Percentiles rank a stretch among this genome's conserved stretches.
Conservation (phyloP, 306 rosid species). For the Vigna hirtella region DNA sequence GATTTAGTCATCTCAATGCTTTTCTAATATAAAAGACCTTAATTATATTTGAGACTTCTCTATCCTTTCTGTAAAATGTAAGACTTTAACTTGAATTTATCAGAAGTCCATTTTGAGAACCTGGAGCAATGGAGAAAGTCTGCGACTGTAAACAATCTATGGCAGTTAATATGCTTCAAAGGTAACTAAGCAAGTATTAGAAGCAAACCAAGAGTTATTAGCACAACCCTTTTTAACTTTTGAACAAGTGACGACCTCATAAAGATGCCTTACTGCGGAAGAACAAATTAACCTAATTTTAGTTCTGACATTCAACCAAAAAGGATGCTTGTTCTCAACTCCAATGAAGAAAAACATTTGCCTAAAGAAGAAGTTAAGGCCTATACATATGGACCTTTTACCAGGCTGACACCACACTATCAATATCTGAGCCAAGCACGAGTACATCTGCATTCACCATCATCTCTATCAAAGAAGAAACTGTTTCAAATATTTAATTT, state of each 20-base stretch:
- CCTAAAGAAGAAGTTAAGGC: slow-evolving; percentile 31
- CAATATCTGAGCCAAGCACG: no score
- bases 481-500: no score
- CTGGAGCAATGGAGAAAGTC: no score
- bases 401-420: neutral
- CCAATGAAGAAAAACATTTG: slow-evolving; percentile 9
- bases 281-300: slow-evolving; percentile 6
- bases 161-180: neutral
- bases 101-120: no score
- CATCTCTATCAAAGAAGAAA: no score
- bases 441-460: no score
- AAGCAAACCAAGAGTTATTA: slow-evolving; percentile 20
- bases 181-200: neutral
- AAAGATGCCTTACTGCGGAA: neutral
- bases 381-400: neutral
- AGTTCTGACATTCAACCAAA: slow-evolving; percentile 44
- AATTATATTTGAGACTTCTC: no score
- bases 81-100: no score
- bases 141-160: neutral
- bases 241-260: neutral
- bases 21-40: neutral
- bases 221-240: slow-evolving; percentile 19
- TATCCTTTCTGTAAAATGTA: no score
- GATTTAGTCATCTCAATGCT: neutral
- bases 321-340: slow-evolving; percentile 39